Evolutionary conservation across 2,329 filamentous ascomycete genomes (phyloP).

Genomic region (Shiraia sp.): DNA sequence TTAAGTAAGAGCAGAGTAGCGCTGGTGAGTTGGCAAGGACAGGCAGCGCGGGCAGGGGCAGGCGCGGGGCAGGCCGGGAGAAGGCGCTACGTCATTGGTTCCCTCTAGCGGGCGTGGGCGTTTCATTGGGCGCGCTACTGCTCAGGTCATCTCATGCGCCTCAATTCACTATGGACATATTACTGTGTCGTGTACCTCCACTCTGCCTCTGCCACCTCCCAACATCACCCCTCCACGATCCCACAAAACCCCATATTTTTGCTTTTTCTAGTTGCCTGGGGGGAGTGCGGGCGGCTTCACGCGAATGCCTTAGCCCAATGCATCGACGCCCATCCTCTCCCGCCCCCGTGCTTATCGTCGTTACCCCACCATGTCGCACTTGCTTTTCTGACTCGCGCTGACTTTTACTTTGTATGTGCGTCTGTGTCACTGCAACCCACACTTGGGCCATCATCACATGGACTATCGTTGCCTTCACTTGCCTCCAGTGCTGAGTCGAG

Average conservation of each 20-base stretch:
- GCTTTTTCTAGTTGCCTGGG: no score
- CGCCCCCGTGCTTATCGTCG: background rate
- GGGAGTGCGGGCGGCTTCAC: no score
- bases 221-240: no score
- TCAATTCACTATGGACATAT: slow-evolving; percentile 1
- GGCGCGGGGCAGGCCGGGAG: slow-evolving; percentile 5
- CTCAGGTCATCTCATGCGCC: slow-evolving; percentile 10
- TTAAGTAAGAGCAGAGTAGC: slow-evolving; percentile 26
- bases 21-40: slow-evolving; percentile 32
- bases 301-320: background rate
- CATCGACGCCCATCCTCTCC: background rate
- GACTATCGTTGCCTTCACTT: slow-evolving; percentile 7
- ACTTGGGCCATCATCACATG: slow-evolving; percentile 15
- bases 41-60: slow-evolving; percentile 14
- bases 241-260: no score
- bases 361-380: slow-evolving; percentile 2
- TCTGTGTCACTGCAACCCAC: slow-evolving; percentile 10
- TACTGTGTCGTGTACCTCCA: no score
- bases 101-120: slow-evolving; percentile 11
- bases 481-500: slow-evolving; percentile 8
- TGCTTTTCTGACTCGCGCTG: slow-evolving; percentile 11
- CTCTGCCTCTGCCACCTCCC: no score
- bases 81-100: slow-evolving; percentile 29
- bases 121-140: slow-evolving; percentile 13
- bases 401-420: slow-evolving; percentile 3